Evolutionary conservation across 305 asterid genomes (phyloP).

Genomic region (Solanum hybrid): DNA sequence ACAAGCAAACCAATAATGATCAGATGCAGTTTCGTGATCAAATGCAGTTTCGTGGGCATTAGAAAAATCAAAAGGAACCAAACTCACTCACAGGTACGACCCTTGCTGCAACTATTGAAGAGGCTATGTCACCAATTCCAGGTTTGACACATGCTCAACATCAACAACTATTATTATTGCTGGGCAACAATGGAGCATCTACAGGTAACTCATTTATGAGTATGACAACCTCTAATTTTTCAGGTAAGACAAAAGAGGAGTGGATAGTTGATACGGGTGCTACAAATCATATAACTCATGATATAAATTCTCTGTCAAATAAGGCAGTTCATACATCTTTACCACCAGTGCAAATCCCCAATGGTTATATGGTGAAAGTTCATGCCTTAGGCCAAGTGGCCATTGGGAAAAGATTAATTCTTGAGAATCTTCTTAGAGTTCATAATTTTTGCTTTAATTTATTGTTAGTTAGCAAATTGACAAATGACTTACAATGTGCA

Average conservation of each 20-base stretch:
- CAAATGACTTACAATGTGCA: no score
- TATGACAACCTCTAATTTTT: neutral
- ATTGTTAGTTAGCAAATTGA: no score
- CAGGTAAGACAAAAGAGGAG: neutral
- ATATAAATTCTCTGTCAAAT: neutral
- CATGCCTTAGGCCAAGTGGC: neutral
- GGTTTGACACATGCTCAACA: neutral
- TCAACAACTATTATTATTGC: neutral
- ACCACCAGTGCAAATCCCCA: neutral
- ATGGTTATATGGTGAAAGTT: neutral
- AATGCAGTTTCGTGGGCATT: neutral
- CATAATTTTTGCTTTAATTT: no score
- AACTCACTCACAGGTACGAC: neutral
- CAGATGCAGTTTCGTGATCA: no score
- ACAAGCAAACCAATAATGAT: neutral
- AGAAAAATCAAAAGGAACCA: neutral
- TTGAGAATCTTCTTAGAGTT: no score
- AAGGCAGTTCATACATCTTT: neutral
- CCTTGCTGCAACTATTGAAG: neutral
- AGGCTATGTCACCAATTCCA: neutral
- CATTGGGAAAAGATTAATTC: neutral
- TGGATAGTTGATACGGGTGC: neutral
- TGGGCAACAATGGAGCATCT: neutral
- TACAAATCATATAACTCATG: neutral
- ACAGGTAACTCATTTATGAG: neutral